Evolutionary conservation across 306 rosid species (phyloP).

Genomic region (Vigna reflexopilosa): DNA sequence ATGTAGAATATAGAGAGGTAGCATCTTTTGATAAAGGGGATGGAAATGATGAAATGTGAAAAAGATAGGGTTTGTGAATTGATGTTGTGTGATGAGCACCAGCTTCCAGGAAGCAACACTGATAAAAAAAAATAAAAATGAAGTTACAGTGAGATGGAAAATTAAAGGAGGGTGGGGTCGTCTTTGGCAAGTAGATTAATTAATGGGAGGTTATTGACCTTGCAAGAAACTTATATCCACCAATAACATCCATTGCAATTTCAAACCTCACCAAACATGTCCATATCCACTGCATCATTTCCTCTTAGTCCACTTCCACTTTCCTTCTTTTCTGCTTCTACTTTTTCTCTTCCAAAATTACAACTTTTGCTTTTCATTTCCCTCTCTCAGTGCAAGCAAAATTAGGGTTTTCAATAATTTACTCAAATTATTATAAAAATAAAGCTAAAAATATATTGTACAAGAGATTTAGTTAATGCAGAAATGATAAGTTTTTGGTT

Average conservation of each 20-base stretch:
- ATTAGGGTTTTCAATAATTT: too few relatives aligned
- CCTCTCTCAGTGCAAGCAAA: too few relatives aligned
- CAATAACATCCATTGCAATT: not conserved
- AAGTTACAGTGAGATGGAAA: conserved; percentile 14
- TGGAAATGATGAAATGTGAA: not conserved
- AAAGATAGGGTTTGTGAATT: not conserved
- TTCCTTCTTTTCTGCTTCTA: not conserved
- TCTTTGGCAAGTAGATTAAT: not conserved
- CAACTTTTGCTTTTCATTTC: too few relatives aligned
- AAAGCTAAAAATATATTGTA: too few relatives aligned
- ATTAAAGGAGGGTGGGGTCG: conserved; percentile 31
- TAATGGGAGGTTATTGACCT: conserved; percentile 41
- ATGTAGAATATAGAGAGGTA: not conserved
- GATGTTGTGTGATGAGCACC: not conserved
- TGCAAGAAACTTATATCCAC: conserved; percentile 51
- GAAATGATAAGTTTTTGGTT: not conserved
- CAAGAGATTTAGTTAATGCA: too few relatives aligned
- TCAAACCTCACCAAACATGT: conserved; percentile 28
- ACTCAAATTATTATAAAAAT: too few relatives aligned
- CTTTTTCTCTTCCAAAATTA: too few relatives aligned
- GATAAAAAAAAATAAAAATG: not conserved
- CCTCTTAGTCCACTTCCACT: not conserved
- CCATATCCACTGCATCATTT: conserved; percentile 46
- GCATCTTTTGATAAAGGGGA: not conserved
- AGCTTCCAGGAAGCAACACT: conserved; percentile 17